Evolutionary conservation across 1,139 yeast species (phyloP), one percentile per base, ranked within the genome.

Genomic region (Hansenula lynferdii): DNA sequence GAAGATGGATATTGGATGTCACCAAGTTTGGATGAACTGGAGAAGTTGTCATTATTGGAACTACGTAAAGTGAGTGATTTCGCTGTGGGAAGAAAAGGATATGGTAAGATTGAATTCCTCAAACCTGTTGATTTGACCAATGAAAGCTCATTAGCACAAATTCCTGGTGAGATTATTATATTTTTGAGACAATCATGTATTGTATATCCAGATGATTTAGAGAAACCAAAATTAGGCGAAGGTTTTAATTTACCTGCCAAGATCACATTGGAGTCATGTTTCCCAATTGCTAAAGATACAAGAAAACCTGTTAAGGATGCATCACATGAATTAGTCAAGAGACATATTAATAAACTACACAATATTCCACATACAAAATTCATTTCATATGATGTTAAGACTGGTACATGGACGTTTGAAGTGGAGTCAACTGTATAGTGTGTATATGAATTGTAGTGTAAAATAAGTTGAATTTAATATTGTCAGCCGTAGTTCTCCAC

Each of bases 1-100:
- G 82, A 77, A 23, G 77, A 83, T 35, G 96, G 92, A 3, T 94
- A 90, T 61, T 92, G 95, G 89, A 81, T 82, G 36, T 75, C 85
- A 3, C 98, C 98, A 18, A 67, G 89, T 5, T 55, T 82, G 34
- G 72, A 78, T 8, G 79, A 79, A 39, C 66, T 92, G 42, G 70
- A 75, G 42, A 64, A 70, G 31, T 70, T 75, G 70, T 60, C 87
- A 0, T 65, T 85, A 34, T 64, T 77, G 10, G 83, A 85, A 45
- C 70, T 89, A 36, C 77, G 83, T 41, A 55, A 73, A 11, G 81
- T 92, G n/a, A 52, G 68, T 22, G 65, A 78, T 43, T 82, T 90
- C 58, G 74, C 73, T 22, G 78, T 94, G 42, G 98, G 98, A 4
- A 80, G 95, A 47, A 73, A 74, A 46, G 84, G 85, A 34, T 79